Conservation (phyloP, 1,284 basidiomycete genomes). For the Salmacisia buchloeana region DNA sequence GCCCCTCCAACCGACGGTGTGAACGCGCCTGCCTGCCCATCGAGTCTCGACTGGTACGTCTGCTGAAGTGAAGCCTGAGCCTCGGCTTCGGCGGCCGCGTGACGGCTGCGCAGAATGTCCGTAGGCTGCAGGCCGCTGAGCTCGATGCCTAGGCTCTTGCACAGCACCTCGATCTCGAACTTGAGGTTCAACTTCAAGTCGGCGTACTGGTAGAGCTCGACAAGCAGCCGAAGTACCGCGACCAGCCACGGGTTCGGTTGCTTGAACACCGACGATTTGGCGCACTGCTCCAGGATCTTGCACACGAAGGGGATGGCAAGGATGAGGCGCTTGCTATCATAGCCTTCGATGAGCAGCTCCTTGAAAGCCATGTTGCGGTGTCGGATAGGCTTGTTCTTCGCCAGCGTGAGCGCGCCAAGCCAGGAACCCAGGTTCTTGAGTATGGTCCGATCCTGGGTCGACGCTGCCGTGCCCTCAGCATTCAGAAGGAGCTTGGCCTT, state of each 20-base stretch:
- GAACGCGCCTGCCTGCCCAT: constrained; percentile 18
- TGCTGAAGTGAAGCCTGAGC: constrained; percentile 11
- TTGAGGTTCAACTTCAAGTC: constrained; percentile 95
- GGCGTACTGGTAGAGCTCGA: constrained; percentile 92
- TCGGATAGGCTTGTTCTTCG: constrained; percentile 83
- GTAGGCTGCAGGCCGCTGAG: constrained; percentile 81
- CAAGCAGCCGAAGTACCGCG: constrained; percentile 83
- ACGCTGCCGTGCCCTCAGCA: constrained; percentile 80
- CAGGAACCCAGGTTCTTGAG: constrained; percentile 94
- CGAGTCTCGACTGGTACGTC: constrained; percentile 26
- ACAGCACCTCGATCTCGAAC: constrained; percentile 97
- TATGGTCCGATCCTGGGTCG: constrained; percentile 71
- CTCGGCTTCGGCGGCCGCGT: constrained; percentile 11
- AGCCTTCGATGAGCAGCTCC: constrained; percentile 89
- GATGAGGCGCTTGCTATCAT: constrained; percentile 81
- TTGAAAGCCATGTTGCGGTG: constrained; percentile 93
- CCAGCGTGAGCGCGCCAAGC: constrained; percentile 89
- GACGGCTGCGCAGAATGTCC: constrained; percentile 64
- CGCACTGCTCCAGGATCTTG: constrained; percentile 88
- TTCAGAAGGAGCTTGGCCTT: constrained; percentile 81
- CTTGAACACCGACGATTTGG: constrained; percentile 82
- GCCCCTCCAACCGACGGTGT: constrained; percentile 25
- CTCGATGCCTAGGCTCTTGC: constrained; percentile 83
- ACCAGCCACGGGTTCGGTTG: constrained; percentile 98
- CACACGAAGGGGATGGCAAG: constrained; percentile 98